These are phyloP conservation scores for Colletotrichum sp. DNA, from an alignment of 2,329 filamentous ascomycete genomes.

Conservation along the genomic window DNA sequence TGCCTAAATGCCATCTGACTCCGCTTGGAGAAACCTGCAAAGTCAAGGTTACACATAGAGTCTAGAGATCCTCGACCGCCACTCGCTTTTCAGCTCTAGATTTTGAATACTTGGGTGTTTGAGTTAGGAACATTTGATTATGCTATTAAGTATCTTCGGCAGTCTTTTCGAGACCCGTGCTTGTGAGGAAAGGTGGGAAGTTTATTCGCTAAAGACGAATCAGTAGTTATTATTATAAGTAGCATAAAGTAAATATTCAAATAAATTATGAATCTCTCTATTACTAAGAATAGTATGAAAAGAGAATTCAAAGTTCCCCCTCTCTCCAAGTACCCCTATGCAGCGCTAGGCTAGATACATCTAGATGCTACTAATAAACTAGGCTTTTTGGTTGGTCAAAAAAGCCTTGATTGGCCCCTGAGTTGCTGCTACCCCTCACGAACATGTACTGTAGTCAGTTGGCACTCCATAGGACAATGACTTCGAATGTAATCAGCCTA, in stretches of 20 bases:
- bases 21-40: neutral
- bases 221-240: neutral
- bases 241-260: neutral
- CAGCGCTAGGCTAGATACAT: neutral
- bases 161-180: neutral
- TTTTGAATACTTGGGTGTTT: neutral
- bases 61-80: neutral
- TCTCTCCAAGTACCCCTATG: accelerated
- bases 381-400: neutral
- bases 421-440: neutral
- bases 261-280: neutral
- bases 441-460: neutral
- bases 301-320: neutral
- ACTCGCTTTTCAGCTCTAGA: accelerated
- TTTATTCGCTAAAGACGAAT: neutral
- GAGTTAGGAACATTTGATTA: neutral
- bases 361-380: neutral
- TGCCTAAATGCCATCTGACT: neutral
- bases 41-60: neutral
- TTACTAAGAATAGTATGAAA: no score
- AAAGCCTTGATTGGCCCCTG: neutral
- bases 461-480: neutral
- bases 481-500: neutral
- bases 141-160: neutral
- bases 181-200: accelerated